Base-by-base conservation (phyloP, 345 rosid genomes). In the Luvunga scandens region DNA sequence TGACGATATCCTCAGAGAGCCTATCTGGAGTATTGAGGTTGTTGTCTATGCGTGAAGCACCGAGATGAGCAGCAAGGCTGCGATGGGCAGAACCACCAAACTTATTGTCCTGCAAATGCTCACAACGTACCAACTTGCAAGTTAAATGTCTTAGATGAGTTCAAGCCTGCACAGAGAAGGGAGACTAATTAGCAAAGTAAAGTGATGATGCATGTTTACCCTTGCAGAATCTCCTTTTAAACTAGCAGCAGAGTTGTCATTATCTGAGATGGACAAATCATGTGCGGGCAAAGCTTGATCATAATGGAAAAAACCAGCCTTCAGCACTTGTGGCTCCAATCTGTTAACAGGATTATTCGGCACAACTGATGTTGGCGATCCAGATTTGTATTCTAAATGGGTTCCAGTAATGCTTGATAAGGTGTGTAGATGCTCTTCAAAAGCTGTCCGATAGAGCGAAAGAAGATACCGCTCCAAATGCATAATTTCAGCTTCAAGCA, bases 21-120 rank as follows among this genome's bases (percentile, higher is more conserved):
- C 85, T 88, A 83, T 88, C 93, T 9, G 93, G 92, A 61, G 88
- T 84, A 42, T 62, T 67, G 65, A 83, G 36, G 73, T 76, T 59
- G 34, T 82, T 79, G 55, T 85, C 80, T 27, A 80, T 38, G 67
- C 50, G 68, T 61, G 92, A 86, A 73, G 87, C 78, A 48, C 92
- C 85, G 34, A 94, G 80, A 86, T 88, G 91, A 87, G 92, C 95
- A 64, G 93, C 98, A 25, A 94, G 97, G 83, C 95, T 90, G 48
- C 81, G 84, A 70, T 82, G 91, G 76, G 89, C 81, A 62, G 89
- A 85, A 81, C 81, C 76, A 14, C 80, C 77, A 57, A 75, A 87
- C 73, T 48, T 84, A 67, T 64, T 82, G 31, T 85, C 90, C 92
- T 92, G 89, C 74, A 75, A 73, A 45, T 34, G 70, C 60, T 64